These are phyloP conservation scores for Tricholoma flavovirens DNA, from an alignment of 768 basidiomycete species.

Conservation along the genomic window DNA sequence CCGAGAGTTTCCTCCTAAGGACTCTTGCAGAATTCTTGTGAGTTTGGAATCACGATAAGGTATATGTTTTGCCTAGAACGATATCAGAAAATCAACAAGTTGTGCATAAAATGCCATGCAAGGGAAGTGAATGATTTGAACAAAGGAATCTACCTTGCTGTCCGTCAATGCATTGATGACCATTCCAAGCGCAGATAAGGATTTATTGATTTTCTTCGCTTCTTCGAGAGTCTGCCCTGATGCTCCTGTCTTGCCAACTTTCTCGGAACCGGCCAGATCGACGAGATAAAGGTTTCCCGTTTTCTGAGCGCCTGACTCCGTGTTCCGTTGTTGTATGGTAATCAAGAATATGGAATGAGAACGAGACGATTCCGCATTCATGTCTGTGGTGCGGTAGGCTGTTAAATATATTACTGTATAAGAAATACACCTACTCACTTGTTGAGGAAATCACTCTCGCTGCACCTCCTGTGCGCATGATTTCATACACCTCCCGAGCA, in stretches of 20 bases:
- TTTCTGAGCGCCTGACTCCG: constrained; percentile 92
- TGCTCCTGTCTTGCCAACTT: constrained; percentile 98
- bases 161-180: constrained; percentile 99
- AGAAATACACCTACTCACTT: constrained; percentile 45
- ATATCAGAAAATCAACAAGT: background rate
- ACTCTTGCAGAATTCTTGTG: constrained; percentile 98
- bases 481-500: constrained; percentile 94
- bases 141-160: constrained; percentile 56
- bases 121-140: background rate
- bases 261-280: constrained; percentile 97
- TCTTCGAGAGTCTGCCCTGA: constrained; percentile 98
- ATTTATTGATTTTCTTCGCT: constrained; percentile 99
- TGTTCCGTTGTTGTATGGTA: constrained; percentile 94
- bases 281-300: constrained; percentile 96
- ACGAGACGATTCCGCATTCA: constrained; percentile 99
- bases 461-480: constrained; percentile 94
- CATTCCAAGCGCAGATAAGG: constrained; percentile 95
- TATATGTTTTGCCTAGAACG: constrained; percentile 80
- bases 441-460: constrained; percentile 92
- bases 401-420: constrained; percentile 9
- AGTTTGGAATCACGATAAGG: constrained; percentile 99
- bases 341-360: constrained; percentile 99
- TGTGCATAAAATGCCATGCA: background rate
- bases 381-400: constrained; percentile 43
- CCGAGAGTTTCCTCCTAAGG: constrained; percentile 89